Evolutionary conservation across 2,329 filamentous ascomycete species (phyloP).

Genomic region (Bretziella fagacearum): DNA sequence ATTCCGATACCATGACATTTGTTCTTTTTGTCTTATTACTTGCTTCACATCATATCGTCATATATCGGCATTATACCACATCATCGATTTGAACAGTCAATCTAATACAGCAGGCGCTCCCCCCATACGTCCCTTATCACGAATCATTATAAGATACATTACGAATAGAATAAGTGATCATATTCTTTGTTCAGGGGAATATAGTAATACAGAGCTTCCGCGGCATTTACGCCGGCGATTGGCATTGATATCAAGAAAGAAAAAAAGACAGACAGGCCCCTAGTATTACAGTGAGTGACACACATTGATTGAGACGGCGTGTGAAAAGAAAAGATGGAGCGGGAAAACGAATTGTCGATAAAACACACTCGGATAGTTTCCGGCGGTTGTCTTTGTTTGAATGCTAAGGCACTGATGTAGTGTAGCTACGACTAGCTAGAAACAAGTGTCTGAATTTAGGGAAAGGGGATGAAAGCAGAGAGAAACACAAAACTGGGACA

Average conservation of each 20-base stretch:
- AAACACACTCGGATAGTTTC: not conserved
- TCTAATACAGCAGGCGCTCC: not conserved
- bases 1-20: not conserved
- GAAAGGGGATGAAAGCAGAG: not conserved
- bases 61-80: not conserved
- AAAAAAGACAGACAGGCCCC: not conserved
- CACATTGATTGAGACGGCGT: not conserved
- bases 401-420: not conserved
- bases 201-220: not conserved
- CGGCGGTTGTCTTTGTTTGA: not conserved
- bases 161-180: not conserved
- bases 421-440: constrained; percentile 4
- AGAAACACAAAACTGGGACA: not conserved
- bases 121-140: not conserved
- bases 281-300: constrained; percentile 2
- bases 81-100: not conserved
- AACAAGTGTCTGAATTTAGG: not conserved
- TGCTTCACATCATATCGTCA: constrained; percentile 10
- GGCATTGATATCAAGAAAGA: not conserved
- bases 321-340: not conserved
- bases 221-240: not conserved
- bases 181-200: not conserved
- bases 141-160: not conserved
- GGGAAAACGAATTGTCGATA: not conserved
- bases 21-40: constrained; percentile 17